phyloP scores from a whole-genome alignment of 345 rosid genomes.

The Conringia planisiliqua region DNA sequence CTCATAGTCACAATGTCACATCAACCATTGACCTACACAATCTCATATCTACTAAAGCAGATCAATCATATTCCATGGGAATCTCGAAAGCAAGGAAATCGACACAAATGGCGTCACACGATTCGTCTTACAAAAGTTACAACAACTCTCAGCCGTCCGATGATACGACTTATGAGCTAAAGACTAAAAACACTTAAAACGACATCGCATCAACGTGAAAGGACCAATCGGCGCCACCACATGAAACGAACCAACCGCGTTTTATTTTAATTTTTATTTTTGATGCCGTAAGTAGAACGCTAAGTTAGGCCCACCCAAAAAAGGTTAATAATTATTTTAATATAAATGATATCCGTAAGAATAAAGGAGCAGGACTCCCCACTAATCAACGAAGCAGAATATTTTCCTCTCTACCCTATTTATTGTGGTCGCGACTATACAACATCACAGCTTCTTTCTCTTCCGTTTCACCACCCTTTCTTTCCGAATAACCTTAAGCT shows the following conservation, averaged over 20 bases:
- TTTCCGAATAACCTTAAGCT: neutral
- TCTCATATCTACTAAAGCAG: neutral
- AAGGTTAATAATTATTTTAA: neutral
- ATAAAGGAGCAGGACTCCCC: conserved; percentile 18
- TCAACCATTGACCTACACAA: neutral
- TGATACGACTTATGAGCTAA: neutral
- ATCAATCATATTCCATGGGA: neutral
- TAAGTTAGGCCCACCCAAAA: conserved; percentile 29
- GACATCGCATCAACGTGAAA: neutral
- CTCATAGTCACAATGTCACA: neutral
- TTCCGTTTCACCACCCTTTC: conserved; percentile 4
- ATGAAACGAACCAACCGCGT: conserved; percentile 10
- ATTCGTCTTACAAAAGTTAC: neutral
- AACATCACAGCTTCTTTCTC: conserved; percentile 9
- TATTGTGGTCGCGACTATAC: conserved; percentile 32
- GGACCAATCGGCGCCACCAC: conserved; percentile 22
- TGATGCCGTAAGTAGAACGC: conserved; percentile 31
- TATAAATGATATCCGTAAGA: neutral
- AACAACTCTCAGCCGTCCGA: neutral
- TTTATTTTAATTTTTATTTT: neutral
- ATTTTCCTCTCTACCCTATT: conserved; percentile 6
- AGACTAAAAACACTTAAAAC: neutral
- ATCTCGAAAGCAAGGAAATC: neutral
- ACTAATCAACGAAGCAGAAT: conserved; percentile 23
- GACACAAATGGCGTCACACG: neutral